A percentile compares a stretch with the other conserved stretches of the same genome.
These are phyloP conservation scores for Phaeosphaeria sp. DNA, from an alignment of 2,329 filamentous ascomycete genomes.

Conservation along the genomic window DNA sequence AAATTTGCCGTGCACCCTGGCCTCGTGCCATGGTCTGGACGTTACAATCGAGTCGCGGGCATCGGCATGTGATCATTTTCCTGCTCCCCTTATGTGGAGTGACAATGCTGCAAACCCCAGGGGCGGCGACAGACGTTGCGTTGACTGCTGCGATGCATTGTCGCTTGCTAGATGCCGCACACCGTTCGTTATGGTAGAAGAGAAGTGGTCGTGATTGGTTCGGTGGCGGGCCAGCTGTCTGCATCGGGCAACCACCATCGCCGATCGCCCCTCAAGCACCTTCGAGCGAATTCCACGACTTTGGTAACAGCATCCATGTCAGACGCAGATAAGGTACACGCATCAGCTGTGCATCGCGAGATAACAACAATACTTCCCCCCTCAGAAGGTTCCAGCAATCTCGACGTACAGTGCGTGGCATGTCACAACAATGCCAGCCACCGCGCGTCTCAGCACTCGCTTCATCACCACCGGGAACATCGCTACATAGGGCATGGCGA, in stretches of 20 bases:
- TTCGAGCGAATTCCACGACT: neutral
- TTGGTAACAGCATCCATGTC: neutral
- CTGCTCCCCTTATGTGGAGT: slow-evolving; percentile 2
- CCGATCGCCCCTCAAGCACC: neutral
- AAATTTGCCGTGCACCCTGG: slow-evolving; percentile 19
- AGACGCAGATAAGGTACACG: neutral
- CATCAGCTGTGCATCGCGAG: neutral
- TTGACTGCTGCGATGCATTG: slow-evolving; percentile 9
- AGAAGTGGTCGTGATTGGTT: slow-evolving; percentile 2
- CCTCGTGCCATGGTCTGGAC: slow-evolving; percentile 21
- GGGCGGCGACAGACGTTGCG: slow-evolving; percentile 1
- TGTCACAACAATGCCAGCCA: neutral
- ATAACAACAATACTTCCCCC: neutral
- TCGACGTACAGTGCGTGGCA: neutral
- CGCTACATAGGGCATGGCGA: neutral
- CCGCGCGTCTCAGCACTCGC: neutral
- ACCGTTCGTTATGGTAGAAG: slow-evolving; percentile 3
- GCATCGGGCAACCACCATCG: neutral
- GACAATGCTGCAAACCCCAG: neutral
- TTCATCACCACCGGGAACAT: neutral
- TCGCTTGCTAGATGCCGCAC: slow-evolving; percentile 12
- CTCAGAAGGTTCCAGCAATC: neutral
- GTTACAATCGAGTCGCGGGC: slow-evolving; percentile 6
- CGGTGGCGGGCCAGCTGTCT: neutral
- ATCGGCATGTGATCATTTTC: slow-evolving; percentile 14